Evolutionary conservation across 805 yeast genomes (phyloP).

Genomic region (Starmerella scarabaei): DNA sequence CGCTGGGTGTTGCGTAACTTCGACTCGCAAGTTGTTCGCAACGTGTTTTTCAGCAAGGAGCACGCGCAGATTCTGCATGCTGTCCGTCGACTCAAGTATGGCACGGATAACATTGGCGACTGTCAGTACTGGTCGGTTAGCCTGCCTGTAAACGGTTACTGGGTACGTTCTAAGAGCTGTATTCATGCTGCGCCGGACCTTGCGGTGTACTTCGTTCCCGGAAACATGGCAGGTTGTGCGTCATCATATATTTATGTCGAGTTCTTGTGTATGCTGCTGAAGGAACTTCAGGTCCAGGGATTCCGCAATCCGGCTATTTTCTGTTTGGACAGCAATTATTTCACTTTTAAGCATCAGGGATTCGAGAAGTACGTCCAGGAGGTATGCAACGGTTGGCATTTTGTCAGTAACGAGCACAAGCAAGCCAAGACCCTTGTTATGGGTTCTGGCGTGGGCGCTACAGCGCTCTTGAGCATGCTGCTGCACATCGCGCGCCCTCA

Average conservation of each 20-base stretch:
- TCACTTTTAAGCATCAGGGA: slow-evolving; percentile 18
- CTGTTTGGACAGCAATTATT: slow-evolving; percentile 26
- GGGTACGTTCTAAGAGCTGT: slow-evolving; percentile 28
- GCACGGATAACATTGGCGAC: slow-evolving; percentile 26
- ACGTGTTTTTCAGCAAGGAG: slow-evolving; percentile 20
- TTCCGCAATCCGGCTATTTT: slow-evolving; percentile 37
- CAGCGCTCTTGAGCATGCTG: slow-evolving; percentile 30
- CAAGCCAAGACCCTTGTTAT: slow-evolving; percentile 27
- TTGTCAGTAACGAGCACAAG: slow-evolving; percentile 21
- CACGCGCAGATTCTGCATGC: slow-evolving; percentile 19
- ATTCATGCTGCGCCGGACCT: slow-evolving; percentile 28
- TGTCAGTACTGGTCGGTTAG: slow-evolving; percentile 7
- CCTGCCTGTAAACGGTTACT: slow-evolving; percentile 22
- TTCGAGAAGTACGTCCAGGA: slow-evolving; percentile 21
- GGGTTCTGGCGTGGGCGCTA: slow-evolving; percentile 42
- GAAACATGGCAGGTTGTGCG: slow-evolving; percentile 25
- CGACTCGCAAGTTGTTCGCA: slow-evolving; percentile 18
- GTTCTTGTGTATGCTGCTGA: slow-evolving; percentile 32
- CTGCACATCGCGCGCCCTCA: slow-evolving; percentile 30
- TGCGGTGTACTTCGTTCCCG: slow-evolving; percentile 35
- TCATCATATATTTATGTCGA: slow-evolving; percentile 36
- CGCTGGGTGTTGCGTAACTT: slow-evolving; percentile 21
- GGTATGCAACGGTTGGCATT: slow-evolving; percentile 27
- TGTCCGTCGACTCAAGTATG: slow-evolving; percentile 24
- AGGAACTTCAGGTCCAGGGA: slow-evolving; percentile 36